Evolutionary conservation across 2,329 filamentous ascomycete species (phyloP).

Genomic region (Epichloe baconii): DNA sequence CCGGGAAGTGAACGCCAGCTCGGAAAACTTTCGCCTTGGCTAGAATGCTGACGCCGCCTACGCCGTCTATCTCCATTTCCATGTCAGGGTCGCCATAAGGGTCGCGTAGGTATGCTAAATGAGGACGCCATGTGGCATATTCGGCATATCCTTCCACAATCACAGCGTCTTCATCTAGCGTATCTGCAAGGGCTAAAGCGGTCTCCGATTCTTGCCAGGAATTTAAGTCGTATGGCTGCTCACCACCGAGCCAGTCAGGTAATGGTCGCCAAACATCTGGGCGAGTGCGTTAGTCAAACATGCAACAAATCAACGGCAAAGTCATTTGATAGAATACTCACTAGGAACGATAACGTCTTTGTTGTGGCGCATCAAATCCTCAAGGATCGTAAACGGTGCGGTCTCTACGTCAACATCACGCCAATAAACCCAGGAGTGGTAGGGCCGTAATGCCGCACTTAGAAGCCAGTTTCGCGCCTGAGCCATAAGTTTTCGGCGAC

Average conservation of each 20-base stretch:
- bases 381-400: constrained; percentile 88
- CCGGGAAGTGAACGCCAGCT: constrained; percentile 90
- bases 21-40: constrained; percentile 94
- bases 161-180: constrained; percentile 91
- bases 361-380: constrained; percentile 97
- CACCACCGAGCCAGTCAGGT: constrained; percentile 95
- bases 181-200: constrained; percentile 82
- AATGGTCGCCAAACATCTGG: constrained; percentile 95
- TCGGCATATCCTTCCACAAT: constrained; percentile 98
- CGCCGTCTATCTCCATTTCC: constrained; percentile 99
- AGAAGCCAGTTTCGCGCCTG: constrained; percentile 95
- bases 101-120: constrained; percentile 90
- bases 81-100: constrained; percentile 97
- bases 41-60: constrained; percentile 92
- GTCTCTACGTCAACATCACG: constrained; percentile 97
- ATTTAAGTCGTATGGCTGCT: constrained; percentile 96
- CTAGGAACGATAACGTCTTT: constrained; percentile 98
- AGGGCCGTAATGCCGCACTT: constrained; percentile 81
- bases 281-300: constrained; percentile 12
- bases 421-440: constrained; percentile 99
- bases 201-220: constrained; percentile 99
- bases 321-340: constrained; percentile 36
- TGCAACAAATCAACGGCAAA: background rate
- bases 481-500: constrained; percentile 90
- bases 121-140: constrained; percentile 95